phyloP scores from a whole-genome alignment of 2,329 filamentous ascomycete species.

The Hypoxylon sp. region DNA sequence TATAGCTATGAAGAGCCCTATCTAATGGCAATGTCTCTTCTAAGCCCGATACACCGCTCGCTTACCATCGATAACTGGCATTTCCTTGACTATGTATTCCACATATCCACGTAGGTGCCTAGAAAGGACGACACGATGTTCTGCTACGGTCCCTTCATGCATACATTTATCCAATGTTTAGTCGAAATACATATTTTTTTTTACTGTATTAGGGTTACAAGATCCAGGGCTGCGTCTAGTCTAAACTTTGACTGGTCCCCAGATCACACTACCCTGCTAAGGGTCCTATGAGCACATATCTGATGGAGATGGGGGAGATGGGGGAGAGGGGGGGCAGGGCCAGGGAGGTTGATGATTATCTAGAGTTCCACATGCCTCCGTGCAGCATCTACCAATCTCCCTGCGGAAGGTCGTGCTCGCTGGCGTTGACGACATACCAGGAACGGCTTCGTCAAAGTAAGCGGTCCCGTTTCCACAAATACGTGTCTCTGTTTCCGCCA shows the following conservation, averaged over 20 bases:
- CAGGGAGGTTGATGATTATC: constrained; percentile 12
- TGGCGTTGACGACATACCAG: constrained; percentile 29
- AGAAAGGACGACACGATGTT: not conserved
- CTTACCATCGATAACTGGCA: constrained; percentile 14
- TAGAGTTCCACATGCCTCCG: constrained; percentile 16
- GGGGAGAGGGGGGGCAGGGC: too few relatives aligned
- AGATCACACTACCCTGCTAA: constrained; percentile 17
- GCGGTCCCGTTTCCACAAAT: constrained; percentile 34
- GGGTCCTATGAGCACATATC: constrained; percentile 20
- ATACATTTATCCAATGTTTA: constrained; percentile 6
- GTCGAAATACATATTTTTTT: not conserved
- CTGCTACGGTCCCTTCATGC: constrained; percentile 13
- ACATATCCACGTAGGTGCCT: constrained; percentile 1
- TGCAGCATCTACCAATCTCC: constrained; percentile 17
- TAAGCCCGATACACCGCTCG: constrained; percentile 36
- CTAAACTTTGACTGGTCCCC: constrained; percentile 28
- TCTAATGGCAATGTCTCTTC: constrained; percentile 20
- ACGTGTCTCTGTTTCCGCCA: constrained; percentile 38
- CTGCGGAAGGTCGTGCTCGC: constrained; percentile 35
- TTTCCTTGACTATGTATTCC: constrained; percentile 6
- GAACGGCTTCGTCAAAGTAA: constrained; percentile 42
- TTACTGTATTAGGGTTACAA: constrained; percentile 29
- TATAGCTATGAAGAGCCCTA: constrained; percentile 2
- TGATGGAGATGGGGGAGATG: not conserved
- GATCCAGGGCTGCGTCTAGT: constrained; percentile 14